A percentile compares a stretch with the other conserved stretches of the same genome.
Conservation (phyloP, 352 stramenopile species). For the Globisporangium polare region DNA sequence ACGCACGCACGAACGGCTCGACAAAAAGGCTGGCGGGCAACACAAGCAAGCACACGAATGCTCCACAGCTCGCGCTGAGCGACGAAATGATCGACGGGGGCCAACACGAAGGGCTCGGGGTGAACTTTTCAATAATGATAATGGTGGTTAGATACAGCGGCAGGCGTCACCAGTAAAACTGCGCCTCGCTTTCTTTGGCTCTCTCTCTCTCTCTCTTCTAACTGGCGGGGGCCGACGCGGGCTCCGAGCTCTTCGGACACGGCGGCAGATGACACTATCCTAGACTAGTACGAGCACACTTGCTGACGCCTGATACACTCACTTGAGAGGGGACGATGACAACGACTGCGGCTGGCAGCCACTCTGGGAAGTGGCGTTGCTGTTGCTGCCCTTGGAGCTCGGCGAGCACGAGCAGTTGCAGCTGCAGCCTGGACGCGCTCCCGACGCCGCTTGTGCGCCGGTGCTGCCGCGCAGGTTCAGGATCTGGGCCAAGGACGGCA, state of each 20-base stretch:
- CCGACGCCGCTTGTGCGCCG: background rate
- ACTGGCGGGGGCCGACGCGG: background rate
- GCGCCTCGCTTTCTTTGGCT: background rate
- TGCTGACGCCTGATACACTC: background rate
- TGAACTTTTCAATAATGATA: conserved; percentile 14
- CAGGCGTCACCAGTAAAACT: background rate
- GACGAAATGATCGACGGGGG: background rate
- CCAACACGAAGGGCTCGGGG: conserved; percentile 1
- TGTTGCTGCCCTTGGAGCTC: conserved; percentile 10
- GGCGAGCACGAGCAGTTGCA: conserved; percentile 22
- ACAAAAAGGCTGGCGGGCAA: background rate
- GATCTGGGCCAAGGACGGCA: conserved; percentile 70
- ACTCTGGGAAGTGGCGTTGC: background rate
- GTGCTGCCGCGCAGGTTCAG: conserved; percentile 48
- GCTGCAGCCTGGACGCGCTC: conserved; percentile 15
- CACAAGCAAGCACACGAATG: background rate
- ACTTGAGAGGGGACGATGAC: conserved; percentile 11
- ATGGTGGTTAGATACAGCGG: conserved; percentile 1
- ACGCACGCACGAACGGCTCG: background rate
- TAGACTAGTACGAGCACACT: conserved; percentile 1
- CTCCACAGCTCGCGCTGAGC: too few species aligned
- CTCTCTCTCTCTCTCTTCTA: background rate
- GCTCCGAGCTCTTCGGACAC: conserved; percentile 13
- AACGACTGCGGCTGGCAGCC: conserved; percentile 3
- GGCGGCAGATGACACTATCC: background rate